A percentile compares a stretch with the other conserved stretches of the same genome.
Conservation (phyloP, 208 protist species). For the Acanthamoeba divionensis region DNA sequence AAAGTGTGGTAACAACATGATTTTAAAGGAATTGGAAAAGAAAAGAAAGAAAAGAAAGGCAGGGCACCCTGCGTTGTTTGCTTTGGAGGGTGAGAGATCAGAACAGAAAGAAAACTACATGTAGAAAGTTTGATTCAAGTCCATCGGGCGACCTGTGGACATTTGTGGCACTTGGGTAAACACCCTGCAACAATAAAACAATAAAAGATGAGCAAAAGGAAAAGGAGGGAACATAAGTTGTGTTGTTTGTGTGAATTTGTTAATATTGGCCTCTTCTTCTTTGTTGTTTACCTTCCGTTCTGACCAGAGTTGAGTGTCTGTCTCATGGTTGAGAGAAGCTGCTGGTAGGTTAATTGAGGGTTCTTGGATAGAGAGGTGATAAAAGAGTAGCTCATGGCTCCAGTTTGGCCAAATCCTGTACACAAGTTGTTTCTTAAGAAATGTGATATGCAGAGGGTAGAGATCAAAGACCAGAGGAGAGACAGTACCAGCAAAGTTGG, state of each 20-base stretch:
- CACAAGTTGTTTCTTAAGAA: not conserved
- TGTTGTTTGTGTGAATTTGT: not conserved
- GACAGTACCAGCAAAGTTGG: not conserved
- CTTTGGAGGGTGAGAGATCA: not conserved
- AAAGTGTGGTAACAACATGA: not conserved
- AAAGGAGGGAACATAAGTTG: not conserved
- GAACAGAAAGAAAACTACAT: not conserved
- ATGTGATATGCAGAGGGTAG: not conserved
- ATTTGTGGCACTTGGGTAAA: constrained; percentile 31
- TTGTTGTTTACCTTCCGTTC: not conserved
- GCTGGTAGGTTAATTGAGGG: not conserved
- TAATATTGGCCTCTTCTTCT: not conserved
- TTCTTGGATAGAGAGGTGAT: not conserved
- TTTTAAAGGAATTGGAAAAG: not conserved
- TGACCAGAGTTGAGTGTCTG: constrained; percentile 27
- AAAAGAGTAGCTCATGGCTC: constrained; percentile 47
- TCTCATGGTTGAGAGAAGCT: constrained; percentile 8
- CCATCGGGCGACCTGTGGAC: not conserved
- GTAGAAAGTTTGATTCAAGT: constrained; percentile 1
- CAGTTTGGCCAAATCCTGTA: constrained; percentile 17
- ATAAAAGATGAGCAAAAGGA: not conserved
- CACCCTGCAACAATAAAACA: not conserved
- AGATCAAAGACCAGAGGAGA: not conserved
- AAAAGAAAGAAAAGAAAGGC: not conserved
- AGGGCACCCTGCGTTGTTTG: not conserved